Base-by-base conservation (phyloP, 78 protist genomes). In the Dictyostelium brefeldianum region DNA sequence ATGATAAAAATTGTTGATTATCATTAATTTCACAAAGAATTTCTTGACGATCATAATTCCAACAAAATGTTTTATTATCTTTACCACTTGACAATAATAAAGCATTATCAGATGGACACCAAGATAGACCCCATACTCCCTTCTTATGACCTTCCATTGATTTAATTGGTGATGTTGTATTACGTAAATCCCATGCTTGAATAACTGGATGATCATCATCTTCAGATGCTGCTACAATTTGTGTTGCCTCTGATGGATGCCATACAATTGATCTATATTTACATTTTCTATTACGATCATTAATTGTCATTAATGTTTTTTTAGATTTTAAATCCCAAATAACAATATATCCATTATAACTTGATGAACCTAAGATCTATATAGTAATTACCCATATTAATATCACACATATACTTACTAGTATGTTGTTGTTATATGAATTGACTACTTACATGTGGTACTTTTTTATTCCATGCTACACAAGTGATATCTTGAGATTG, bases 121-220 rank as follows among this genome's bases (percentile, higher is more conserved):
- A 98, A 22, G 98, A 96, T 54, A 96, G 31, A 65, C 96, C 83
- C 71, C 97, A 90, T 57, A 98, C 89, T 59, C 99, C 99, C 29
- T 78, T 57, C 14, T 83, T 36, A 83, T 98, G 99, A 18, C 98
- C 98, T 15, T 47, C 57, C 65, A 97, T 57, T 46, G 80, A 85
- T 54, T 78, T 71, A 5, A 95, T 29, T 27, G 98, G 98, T 43
- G 96, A 27, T 22, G 51, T 51, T 5, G 98, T 96, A 78, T 95
- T 97, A 64, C 97, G 89, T 20, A 98, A 75, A 57, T 98, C 98
- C 99, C 99, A 98, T n/a, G 97, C 27, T 87, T 98, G 98, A 56
- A 98, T 64, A 18, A 96, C 91, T 15, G 99, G 98, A 20, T 18
- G 27, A 20, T 43, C 78, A 90, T 97, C 99, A 79, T 97, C 98